A percentile compares a stretch with the other conserved stretches of the same genome.
phyloP scores from a whole-genome alignment of 2,329 filamentous ascomycete species.

The Alternaria sp. region DNA sequence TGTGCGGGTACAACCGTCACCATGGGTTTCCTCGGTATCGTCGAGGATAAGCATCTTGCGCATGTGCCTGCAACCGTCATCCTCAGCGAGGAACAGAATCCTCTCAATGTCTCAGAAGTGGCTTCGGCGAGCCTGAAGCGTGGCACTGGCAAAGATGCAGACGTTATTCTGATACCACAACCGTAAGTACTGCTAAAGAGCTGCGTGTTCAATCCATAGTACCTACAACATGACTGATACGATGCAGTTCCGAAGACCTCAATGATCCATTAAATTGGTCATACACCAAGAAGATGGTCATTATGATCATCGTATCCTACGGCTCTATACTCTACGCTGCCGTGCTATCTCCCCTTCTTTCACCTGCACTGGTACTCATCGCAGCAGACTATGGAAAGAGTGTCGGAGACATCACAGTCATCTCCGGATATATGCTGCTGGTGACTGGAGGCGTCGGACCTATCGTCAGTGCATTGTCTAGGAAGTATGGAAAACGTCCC shows the following conservation, averaged over 20 bases:
- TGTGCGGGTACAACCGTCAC: slow-evolving; percentile 6
- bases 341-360: slow-evolving; percentile 45
- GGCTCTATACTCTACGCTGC: slow-evolving; percentile 48
- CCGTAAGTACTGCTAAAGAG: slow-evolving; percentile 41
- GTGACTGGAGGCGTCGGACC: slow-evolving; percentile 48
- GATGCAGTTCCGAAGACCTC: slow-evolving; percentile 38
- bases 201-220: slow-evolving; percentile 10
- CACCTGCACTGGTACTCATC: slow-evolving; percentile 48
- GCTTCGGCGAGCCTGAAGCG: slow-evolving; percentile 40
- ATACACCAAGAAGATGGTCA: slow-evolving; percentile 40
- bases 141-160: slow-evolving; percentile 43
- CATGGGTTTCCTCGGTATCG: slow-evolving; percentile 48
- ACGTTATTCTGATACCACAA: slow-evolving; percentile 47
- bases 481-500: slow-evolving; percentile 47
- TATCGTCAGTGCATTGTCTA: slow-evolving; percentile 41
- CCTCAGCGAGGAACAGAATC: slow-evolving; percentile 36
- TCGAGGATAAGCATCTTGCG: slow-evolving; percentile 44
- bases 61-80: slow-evolving; percentile 49
- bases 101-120: slow-evolving; percentile 11
- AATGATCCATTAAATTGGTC: slow-evolving; percentile 51
- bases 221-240: slow-evolving; percentile 51
- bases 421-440: slow-evolving; percentile 51
- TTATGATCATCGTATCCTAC: slow-evolving; percentile 46
- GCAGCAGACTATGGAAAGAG: slow-evolving; percentile 37
- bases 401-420: slow-evolving; percentile 47